Evolutionary conservation across 2,329 filamentous ascomycete species (phyloP).

Genomic region (Xylariaceae sp.): DNA sequence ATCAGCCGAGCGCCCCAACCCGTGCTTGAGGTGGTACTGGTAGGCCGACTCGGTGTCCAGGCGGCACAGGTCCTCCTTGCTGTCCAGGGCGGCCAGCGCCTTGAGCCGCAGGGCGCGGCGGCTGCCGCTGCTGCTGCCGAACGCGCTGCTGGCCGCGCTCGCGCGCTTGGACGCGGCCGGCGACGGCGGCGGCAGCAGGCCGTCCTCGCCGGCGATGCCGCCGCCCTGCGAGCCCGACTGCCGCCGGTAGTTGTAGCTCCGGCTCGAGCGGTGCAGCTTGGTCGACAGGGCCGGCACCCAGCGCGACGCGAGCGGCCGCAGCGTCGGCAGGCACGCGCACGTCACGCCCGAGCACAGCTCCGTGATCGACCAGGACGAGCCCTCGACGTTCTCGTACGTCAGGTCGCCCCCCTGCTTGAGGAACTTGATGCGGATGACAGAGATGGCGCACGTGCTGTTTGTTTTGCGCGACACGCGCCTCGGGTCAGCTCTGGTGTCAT

Average conservation of each 20-base stretch:
- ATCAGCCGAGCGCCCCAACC: constrained; percentile 1
- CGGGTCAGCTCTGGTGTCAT: too few species aligned
- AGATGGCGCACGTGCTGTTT: constrained; percentile 29
- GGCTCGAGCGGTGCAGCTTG: constrained; percentile 10
- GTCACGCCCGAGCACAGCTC: constrained; percentile 29
- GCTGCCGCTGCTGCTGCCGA: too few species aligned
- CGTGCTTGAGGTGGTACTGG: too few species aligned
- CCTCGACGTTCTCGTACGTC: constrained; percentile 30
- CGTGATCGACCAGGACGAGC: constrained; percentile 28
- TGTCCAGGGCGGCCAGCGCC: not conserved
- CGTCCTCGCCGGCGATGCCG: not conserved
- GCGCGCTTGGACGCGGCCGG: constrained; percentile 5
- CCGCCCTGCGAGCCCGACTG: constrained; percentile 4
- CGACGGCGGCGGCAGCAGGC: not conserved
- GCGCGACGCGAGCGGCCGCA: constrained; percentile 23
- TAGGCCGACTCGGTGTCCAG: not conserved
- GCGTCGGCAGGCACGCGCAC: constrained; percentile 29
- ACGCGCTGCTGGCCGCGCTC: constrained; percentile 7
- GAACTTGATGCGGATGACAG: constrained; percentile 30
- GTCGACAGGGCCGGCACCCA: constrained; percentile 15
- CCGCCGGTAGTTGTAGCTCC: constrained; percentile 1
- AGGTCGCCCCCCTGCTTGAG: constrained; percentile 26
- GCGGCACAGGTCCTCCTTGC: constrained; percentile 9
- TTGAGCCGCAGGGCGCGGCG: too few species aligned
- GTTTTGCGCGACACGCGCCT: too few species aligned